Base-by-base conservation (phyloP, 805 yeast species). In the Candida dajiaensis region DNA sequence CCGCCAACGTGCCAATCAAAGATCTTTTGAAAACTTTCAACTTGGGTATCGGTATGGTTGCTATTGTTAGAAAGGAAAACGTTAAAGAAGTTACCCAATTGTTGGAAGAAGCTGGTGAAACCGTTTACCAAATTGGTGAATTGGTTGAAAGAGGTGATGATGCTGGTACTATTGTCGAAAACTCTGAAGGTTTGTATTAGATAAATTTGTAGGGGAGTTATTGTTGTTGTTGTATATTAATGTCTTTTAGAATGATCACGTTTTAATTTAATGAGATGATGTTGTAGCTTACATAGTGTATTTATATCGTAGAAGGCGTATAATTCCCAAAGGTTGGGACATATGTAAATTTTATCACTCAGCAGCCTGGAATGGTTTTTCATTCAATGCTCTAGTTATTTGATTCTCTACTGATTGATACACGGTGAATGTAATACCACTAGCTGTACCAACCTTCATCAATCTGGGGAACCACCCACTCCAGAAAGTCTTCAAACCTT, bases 21-120 rank as follows among this genome's bases (percentile, higher is more conserved):
- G 99, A 95, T 67, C 80, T 89, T 51, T 71, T 88, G 58, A 92
- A 89, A 74, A 95, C 99, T 11, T 79, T 94, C 65, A 94, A 94
- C 68, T 76, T 92, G 76, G 99, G 99, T 71, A 77, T 94, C 58
- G 99, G 99, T 59, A 92, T 92, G 98, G 89, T 89, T 37, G 78
- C 85, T 35, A 85, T 92, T 57, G 97, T 88, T 25, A 82, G 79
- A 64, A 66, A 71, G 42, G 82, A 75, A 52, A 79, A 86, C 43
- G 96, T 78, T 20, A 78, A 71, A 1, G 69, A 70, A 53, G 83
- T 81, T 19, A 70, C 71, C 39, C 62, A 68, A 42, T 67, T 77
- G 51, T 73, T 92, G 48, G 68, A 72, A 54, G 70, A 71, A 45
- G 83, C 80, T 37, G 87, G 89, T 38, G 97, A 94, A 71, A 77